Percentiles rank a stretch among this genome's conserved stretches.
Evolutionary conservation across 805 yeast species (phyloP).

Genomic region (Maudiozyma bulderi): DNA sequence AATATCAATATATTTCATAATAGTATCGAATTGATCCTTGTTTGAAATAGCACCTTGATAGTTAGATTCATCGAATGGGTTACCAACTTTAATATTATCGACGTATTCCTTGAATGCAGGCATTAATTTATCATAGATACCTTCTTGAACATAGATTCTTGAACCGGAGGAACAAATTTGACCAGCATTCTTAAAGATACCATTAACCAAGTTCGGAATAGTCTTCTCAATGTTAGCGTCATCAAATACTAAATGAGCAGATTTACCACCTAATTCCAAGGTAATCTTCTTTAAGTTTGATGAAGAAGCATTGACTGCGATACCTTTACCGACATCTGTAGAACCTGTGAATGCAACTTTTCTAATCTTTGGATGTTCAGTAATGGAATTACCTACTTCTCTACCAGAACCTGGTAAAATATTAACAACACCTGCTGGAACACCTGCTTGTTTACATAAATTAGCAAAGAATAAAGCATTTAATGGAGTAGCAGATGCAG

Average conservation of each 20-base stretch:
- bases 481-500: conserved; percentile 72
- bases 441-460: conserved; percentile 56
- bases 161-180: conserved; percentile 81
- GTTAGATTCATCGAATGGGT: conserved; percentile 58
- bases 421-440: conserved; percentile 69
- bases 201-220: conserved; percentile 44
- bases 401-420: conserved; percentile 69
- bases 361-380: conserved; percentile 58
- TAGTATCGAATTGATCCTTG: conserved; percentile 57
- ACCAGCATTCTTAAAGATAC: conserved; percentile 74
- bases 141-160: conserved; percentile 67
- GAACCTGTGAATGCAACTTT: conserved; percentile 80
- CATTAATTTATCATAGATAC: conserved; percentile 53
- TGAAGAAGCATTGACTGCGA: conserved; percentile 60
- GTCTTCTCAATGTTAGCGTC: conserved; percentile 53
- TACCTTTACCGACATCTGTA: conserved; percentile 62
- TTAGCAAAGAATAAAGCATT: conserved; percentile 57
- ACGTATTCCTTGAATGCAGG: conserved; percentile 48
- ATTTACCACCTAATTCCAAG: conserved; percentile 76
- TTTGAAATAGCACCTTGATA: conserved; percentile 78
- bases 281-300: conserved; percentile 72
- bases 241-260: conserved; percentile 64
- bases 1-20: conserved; percentile 52
- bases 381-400: conserved; percentile 61
- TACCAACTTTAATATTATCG: conserved; percentile 57